These are phyloP conservation scores for Wallacemonas sp. DNA, from an alignment of 208 protist genomes.

Conservation along the genomic window DNA sequence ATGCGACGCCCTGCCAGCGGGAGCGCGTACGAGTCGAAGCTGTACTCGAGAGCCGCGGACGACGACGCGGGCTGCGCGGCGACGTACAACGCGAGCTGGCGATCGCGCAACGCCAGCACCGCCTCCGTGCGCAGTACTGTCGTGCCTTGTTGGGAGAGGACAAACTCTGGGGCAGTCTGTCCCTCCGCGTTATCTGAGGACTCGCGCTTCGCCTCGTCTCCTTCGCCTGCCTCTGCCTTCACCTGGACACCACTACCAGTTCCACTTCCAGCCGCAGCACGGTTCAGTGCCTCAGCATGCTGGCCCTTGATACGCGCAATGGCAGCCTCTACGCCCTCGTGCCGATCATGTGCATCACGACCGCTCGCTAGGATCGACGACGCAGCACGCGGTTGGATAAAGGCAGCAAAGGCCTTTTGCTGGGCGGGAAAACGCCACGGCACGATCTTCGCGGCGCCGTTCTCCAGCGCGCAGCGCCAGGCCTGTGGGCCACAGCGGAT, in stretches of 20 bases:
- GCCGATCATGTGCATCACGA: not conserved
- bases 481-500: slow-evolving; percentile 56
- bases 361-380: slow-evolving; percentile 3
- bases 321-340: not conserved
- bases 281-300: not conserved
- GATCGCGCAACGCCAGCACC: slow-evolving; percentile 61
- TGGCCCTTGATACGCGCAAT: not conserved
- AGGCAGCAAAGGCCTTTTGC: slow-evolving; percentile 61
- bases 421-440: slow-evolving; percentile 70
- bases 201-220: no score
- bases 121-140: slow-evolving; percentile 43
- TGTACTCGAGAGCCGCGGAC: slow-evolving; percentile 60
- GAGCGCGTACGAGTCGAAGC: slow-evolving; percentile 55
- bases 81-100: slow-evolving; percentile 57
- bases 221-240: slow-evolving; percentile 14
- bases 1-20: slow-evolving; percentile 65
- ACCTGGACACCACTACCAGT: no score
- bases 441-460: slow-evolving; percentile 57
- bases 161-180: slow-evolving; percentile 10
- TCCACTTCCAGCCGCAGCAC: no score
- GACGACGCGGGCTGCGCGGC: slow-evolving; percentile 42
- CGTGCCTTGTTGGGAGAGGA: not conserved
- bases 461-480: slow-evolving; percentile 71
- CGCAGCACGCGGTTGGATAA: slow-evolving; percentile 41
- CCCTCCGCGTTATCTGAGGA: no score